phyloP scores from a whole-genome alignment of 371 early-diverging fungal genomes.

The Rhizomucor pusillus region DNA sequence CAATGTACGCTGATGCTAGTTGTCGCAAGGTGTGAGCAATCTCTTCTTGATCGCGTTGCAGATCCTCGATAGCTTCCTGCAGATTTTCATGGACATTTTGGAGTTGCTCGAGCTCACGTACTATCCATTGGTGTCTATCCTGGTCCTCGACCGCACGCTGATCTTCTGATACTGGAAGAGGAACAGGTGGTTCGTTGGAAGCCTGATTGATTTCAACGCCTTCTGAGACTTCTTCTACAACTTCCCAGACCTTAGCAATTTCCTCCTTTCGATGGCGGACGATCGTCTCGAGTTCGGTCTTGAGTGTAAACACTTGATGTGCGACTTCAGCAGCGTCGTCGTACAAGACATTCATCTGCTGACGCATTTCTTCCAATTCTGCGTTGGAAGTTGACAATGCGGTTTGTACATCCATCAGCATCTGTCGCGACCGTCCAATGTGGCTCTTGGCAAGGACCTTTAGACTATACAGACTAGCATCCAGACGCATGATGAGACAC shows the following conservation, averaged over 20 bases:
- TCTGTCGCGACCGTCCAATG: constrained; percentile 39
- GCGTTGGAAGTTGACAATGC: constrained; percentile 44
- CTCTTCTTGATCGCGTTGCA: constrained; percentile 41
- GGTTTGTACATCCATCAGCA: constrained; percentile 40
- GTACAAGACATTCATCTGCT: constrained; percentile 47
- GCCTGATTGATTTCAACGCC: constrained; percentile 20
- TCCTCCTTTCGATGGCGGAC: constrained; percentile 59
- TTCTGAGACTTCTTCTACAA: constrained; percentile 54
- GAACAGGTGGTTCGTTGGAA: constrained; percentile 5
- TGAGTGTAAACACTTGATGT: constrained; percentile 49
- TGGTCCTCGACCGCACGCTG: constrained; percentile 27
- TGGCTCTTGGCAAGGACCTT: constrained; percentile 49
- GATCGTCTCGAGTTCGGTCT: constrained; percentile 53
- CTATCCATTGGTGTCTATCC: constrained; percentile 56
- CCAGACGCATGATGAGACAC: constrained; percentile 39
- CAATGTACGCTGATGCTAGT: constrained; percentile 23
- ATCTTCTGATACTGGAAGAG: neutral
- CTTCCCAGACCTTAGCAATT: constrained; percentile 62
- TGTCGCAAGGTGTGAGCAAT: constrained; percentile 32
- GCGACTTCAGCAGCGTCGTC: constrained; percentile 61
- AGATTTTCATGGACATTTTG: constrained; percentile 45
- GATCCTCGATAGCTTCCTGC: constrained; percentile 32
- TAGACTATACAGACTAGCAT: constrained; percentile 58
- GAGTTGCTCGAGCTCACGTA: constrained; percentile 56
- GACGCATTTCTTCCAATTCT: constrained; percentile 48